Evolutionary conservation across 2,329 filamentous ascomycete species (phyloP).

Genomic region (Fusarium sp.): DNA sequence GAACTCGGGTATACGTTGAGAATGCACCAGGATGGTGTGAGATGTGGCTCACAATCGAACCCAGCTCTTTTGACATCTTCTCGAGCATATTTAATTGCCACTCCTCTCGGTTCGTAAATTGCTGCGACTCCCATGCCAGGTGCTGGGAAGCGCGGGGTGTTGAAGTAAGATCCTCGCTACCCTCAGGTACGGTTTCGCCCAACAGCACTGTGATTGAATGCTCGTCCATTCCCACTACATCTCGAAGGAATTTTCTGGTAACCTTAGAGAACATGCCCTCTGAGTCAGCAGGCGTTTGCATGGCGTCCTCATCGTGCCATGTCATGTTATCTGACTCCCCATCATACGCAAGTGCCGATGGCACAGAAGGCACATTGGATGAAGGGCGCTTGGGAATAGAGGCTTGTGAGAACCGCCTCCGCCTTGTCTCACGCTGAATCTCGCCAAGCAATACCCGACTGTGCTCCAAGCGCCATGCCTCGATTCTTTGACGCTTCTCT

Average conservation of each 20-base stretch:
- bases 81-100: conserved; percentile 87
- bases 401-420: conserved; percentile 72
- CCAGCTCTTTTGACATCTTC: conserved; percentile 87
- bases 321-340: conserved; percentile 58
- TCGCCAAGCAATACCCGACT: conserved; percentile 87
- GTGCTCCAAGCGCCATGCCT: conserved; percentile 92
- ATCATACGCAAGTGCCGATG: conserved; percentile 47
- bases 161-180: conserved; percentile 60
- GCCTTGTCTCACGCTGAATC: conserved; percentile 85
- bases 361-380: conserved; percentile 47
- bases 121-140: conserved; percentile 46
- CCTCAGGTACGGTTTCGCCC: conserved; percentile 77
- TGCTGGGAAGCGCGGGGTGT: conserved; percentile 60
- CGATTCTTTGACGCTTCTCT: conserved; percentile 86
- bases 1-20: conserved; percentile 78
- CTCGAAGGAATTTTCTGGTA: conserved; percentile 86
- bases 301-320: conserved; percentile 65
- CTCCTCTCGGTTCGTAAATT: conserved; percentile 54
- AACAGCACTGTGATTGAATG: conserved; percentile 86
- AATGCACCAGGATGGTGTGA: conserved; percentile 88
- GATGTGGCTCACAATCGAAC: conserved; percentile 83
- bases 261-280: conserved; percentile 84
- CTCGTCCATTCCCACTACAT: conserved; percentile 93
- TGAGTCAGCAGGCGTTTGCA: conserved; percentile 61
- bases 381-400: conserved; percentile 53